A percentile compares a stretch with the other conserved stretches of the same genome.
Conservation (phyloP, 306 rosid genomes). For the Inga oerstediana region DNA sequence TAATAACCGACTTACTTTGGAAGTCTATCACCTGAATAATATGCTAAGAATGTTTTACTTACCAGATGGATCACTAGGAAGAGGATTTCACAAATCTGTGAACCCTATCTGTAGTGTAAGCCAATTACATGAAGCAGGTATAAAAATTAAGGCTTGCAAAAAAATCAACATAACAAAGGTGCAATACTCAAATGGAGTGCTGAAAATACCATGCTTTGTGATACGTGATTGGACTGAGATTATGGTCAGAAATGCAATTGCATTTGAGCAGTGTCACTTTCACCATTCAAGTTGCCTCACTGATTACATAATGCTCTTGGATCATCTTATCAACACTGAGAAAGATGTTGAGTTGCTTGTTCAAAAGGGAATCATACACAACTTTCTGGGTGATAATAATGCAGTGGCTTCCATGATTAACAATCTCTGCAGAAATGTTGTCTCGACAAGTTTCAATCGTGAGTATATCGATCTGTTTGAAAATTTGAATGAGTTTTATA, state of each 20-base stretch:
- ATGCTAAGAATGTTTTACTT: no score
- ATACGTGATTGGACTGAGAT: neutral
- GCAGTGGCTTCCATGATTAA: no score
- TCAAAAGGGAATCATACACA: no score
- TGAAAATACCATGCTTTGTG: neutral
- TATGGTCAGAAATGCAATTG: constrained; percentile 27
- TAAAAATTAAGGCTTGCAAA: neutral
- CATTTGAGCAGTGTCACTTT: neutral
- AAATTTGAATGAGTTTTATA: no score
- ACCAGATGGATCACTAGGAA: no score
- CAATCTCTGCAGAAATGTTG: no score
- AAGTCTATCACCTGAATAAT: neutral
- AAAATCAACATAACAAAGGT: neutral
- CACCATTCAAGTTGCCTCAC: neutral
- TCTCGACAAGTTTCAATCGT: no score
- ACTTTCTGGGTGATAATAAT: no score
- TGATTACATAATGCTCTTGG: neutral
- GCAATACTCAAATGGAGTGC: neutral
- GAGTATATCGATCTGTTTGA: no score
- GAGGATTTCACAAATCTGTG: neutral
- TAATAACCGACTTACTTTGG: no score
- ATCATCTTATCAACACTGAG: no score
- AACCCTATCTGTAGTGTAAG: neutral
- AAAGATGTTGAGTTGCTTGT: no score
- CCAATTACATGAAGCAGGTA: constrained; percentile 38